Conservation (phyloP, 2,329 filamentous ascomycete genomes). For the Cladophialophora psammophila region DNA sequence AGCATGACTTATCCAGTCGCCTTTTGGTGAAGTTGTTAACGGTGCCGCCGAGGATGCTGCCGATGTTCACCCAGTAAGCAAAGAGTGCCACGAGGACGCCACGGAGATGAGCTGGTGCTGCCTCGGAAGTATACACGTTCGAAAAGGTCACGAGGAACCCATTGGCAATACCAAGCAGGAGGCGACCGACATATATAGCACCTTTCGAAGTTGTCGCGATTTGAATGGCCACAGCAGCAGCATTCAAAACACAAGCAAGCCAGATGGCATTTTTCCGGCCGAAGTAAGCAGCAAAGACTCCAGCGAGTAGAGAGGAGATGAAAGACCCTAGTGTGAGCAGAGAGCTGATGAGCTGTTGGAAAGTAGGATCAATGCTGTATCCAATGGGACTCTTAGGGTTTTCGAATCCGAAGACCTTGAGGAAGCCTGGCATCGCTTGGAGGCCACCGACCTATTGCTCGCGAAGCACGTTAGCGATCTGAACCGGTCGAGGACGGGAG, state of each 20-base stretch:
- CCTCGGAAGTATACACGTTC: conserved; percentile 59
- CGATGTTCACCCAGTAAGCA: conserved; percentile 42
- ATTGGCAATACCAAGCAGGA: conserved; percentile 61
- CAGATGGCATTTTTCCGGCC: conserved; percentile 56
- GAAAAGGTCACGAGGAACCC: conserved; percentile 57
- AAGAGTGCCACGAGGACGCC: conserved; percentile 59
- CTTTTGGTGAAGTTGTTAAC: conserved; percentile 42
- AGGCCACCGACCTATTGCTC: too few relatives aligned
- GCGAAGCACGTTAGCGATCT: too few relatives aligned
- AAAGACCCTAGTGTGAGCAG: conserved; percentile 56
- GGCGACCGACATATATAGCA: conserved; percentile 62
- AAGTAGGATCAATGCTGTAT: conserved; percentile 47
- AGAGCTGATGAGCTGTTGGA: conserved; percentile 55
- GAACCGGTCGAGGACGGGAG: too few relatives aligned
- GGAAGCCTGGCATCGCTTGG: conserved; percentile 25
- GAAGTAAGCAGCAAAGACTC: conserved; percentile 39
- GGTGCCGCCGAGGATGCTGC: conserved; percentile 34
- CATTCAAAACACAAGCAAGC: conserved; percentile 57
- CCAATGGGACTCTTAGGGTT: conserved; percentile 41
- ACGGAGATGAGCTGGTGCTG: conserved; percentile 57
- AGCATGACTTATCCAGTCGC: conserved; percentile 44
- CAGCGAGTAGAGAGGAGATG: conserved; percentile 47
- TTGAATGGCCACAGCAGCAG: conserved; percentile 63
- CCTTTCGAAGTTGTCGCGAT: conserved; percentile 62
- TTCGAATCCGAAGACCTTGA: conserved; percentile 41